These are phyloP conservation scores for Lasiodiplodia sp. DNA, from an alignment of 2,329 filamentous ascomycete genomes.

Conservation along the genomic window DNA sequence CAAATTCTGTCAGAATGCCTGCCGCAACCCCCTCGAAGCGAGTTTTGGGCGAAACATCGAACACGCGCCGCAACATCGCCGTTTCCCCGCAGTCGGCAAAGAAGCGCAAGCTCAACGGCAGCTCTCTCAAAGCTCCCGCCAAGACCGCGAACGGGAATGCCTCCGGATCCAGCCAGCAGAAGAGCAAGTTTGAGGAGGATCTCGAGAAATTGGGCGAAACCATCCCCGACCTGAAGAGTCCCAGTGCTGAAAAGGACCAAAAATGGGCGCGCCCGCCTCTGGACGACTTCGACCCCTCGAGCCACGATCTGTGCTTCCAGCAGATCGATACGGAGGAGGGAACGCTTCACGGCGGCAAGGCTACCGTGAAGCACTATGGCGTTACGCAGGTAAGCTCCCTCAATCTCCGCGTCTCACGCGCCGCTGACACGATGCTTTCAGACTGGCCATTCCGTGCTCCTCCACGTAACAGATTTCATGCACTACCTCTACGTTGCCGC, in stretches of 20 bases:
- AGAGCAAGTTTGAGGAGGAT: slow-evolving; percentile 90
- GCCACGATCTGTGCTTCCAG: slow-evolving; percentile 83
- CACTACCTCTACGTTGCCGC: slow-evolving; percentile 96
- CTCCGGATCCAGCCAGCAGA: slow-evolving; percentile 71
- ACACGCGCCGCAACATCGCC: slow-evolving; percentile 54
- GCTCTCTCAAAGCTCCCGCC: slow-evolving; percentile 69
- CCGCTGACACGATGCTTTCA: slow-evolving; percentile 43
- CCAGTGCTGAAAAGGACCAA: slow-evolving; percentile 91
- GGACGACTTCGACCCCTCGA: slow-evolving; percentile 66
- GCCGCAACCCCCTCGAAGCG: slow-evolving; percentile 53
- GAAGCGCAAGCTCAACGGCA: slow-evolving; percentile 79
- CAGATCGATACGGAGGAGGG: slow-evolving; percentile 96
- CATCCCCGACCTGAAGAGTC: slow-evolving; percentile 82
- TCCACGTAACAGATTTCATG: slow-evolving; percentile 94
- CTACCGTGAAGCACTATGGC: slow-evolving; percentile 90
- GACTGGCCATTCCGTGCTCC: slow-evolving; percentile 85
- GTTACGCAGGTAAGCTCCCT: slow-evolving; percentile 73
- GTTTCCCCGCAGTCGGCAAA: slow-evolving; percentile 66
- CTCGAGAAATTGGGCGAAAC: slow-evolving; percentile 96
- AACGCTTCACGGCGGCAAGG: slow-evolving; percentile 74
- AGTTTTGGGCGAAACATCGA: slow-evolving; percentile 55
- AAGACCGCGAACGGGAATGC: slow-evolving; percentile 65
- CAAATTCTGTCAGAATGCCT: slow-evolving; percentile 39
- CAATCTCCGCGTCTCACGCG: slow-evolving; percentile 40
- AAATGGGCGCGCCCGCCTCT: slow-evolving; percentile 78